A percentile compares a stretch with the other conserved stretches of the same genome.
Evolutionary conservation across 805 yeast species (phyloP).

Genomic region (Saccharomycopsis sp.): DNA sequence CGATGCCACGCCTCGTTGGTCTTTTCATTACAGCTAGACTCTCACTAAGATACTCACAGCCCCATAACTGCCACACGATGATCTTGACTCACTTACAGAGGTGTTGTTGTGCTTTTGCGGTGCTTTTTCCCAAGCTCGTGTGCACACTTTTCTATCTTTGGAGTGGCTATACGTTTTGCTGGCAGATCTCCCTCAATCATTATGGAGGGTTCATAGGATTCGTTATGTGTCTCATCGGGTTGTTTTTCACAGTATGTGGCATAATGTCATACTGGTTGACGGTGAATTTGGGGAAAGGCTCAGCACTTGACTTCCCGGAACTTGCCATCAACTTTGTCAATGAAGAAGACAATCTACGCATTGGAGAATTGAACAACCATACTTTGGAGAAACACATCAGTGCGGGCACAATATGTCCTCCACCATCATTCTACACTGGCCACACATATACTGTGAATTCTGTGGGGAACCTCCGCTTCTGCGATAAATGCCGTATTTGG

Average conservation of each 20-base stretch:
- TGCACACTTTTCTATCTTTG: conserved; percentile 39
- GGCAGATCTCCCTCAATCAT: conserved; percentile 27
- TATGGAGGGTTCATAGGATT: conserved; percentile 19
- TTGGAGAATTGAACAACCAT: conserved; percentile 15
- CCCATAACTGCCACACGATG: background rate
- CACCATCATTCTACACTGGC: conserved; percentile 30
- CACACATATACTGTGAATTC: conserved; percentile 33
- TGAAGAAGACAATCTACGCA: background rate
- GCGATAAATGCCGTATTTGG: conserved; percentile 61
- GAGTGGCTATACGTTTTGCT: conserved; percentile 37
- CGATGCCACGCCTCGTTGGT: too few species aligned
- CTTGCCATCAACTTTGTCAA: conserved; percentile 22
- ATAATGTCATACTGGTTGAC: conserved; percentile 41
- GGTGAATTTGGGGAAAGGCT: conserved; percentile 45
- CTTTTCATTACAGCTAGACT: too few species aligned
- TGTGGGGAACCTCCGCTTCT: conserved; percentile 41
- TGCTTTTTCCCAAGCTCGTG: conserved; percentile 41
- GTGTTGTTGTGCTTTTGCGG: conserved; percentile 30
- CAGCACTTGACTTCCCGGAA: conserved; percentile 43
- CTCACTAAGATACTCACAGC: too few species aligned
- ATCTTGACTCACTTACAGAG: conserved; percentile 13
- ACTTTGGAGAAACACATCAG: conserved; percentile 5
- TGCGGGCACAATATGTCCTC: conserved; percentile 20
- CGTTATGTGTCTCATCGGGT: conserved; percentile 24
- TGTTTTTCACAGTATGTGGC: conserved; percentile 30